Base-by-base conservation (phyloP, 1,139 yeast species). In the Debaryomyces sp. region DNA sequence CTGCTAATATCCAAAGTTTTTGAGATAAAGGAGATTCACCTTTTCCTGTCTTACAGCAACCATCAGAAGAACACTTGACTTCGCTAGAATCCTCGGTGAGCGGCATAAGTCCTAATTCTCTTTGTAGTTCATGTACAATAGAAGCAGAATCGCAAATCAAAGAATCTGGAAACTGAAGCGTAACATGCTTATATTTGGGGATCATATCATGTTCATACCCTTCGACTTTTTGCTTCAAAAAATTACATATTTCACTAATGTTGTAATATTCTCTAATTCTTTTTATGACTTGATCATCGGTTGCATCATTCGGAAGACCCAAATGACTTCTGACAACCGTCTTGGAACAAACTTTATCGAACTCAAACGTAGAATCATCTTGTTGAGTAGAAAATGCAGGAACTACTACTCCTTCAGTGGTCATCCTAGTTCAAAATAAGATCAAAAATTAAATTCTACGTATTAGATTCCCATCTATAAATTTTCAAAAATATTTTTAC, bases 141-240 rank as follows among this genome's bases (percentile, higher is more conserved):
- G 84, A 77, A 0, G 95, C 84, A 2, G 97, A 84, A 62, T 94
- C 97, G 45, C 85, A 77, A 1, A 95, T 80, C 44, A 91, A 70
- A 6, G 71, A 56, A 64, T 95, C 99, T 0, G 99, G 98, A 56
- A 95, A 92, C 67, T 94, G 99, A 35, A 94, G 70, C 0, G 98
- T 92, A 3, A 92, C 77, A 37, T 78, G 75, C 41, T 63, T 67
- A 63, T 71, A 84, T 41, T 59, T 61, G 26, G 55, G 54, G 0
- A 63, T 63, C 1, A 56, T 55, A 1, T 38, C 34, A 2, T 57
- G 61, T 6, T 61, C 64, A 4, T 45, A 45, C 7, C 33, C 47
- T 10, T 29, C 38, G n/a, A 22, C n/a, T 23, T 24, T 41, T 32
- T 70, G 66, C 12, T 62, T 55, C 36, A 85, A 62, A 52, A 63